Percentiles rank a stretch among this genome's conserved stretches.
These are phyloP conservation scores for Clonostachys chloroleuca DNA, from an alignment of 2,329 filamentous ascomycete species.

Conservation along the genomic window DNA sequence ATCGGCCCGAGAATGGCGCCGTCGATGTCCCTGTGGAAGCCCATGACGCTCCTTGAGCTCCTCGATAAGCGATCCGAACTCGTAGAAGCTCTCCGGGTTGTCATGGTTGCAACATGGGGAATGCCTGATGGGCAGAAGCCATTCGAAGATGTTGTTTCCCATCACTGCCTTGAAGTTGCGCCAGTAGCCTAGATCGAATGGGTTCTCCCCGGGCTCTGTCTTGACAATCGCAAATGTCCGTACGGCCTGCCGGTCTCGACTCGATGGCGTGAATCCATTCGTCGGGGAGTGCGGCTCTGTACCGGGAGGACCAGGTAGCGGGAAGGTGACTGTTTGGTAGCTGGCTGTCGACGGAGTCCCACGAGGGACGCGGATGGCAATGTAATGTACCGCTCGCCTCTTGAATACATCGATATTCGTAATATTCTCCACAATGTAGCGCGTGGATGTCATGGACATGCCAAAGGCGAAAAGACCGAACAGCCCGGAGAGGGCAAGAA, in stretches of 20 bases:
- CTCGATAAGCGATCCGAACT: slow-evolving; percentile 58
- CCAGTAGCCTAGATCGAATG: slow-evolving; percentile 71
- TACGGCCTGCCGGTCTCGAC: slow-evolving; percentile 39
- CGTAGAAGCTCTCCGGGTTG: slow-evolving; percentile 61
- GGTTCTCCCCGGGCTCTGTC: slow-evolving; percentile 72
- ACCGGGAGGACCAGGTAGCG: slow-evolving; percentile 31
- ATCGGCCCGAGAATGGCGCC: too few relatives aligned
- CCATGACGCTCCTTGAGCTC: slow-evolving; percentile 38
- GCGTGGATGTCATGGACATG: slow-evolving; percentile 71
- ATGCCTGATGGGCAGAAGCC: slow-evolving; percentile 72
- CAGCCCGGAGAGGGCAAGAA: slow-evolving; percentile 61
- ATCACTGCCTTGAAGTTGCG: slow-evolving; percentile 77
- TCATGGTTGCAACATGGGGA: slow-evolving; percentile 73
- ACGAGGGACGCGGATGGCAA: slow-evolving; percentile 69
- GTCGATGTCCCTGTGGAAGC: background rate
- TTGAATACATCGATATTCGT: slow-evolving; percentile 81
- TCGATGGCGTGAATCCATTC: slow-evolving; percentile 12
- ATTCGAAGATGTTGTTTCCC: slow-evolving; percentile 67
- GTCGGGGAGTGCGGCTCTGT: background rate
- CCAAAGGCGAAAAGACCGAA: slow-evolving; percentile 77
- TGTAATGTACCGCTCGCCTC: slow-evolving; percentile 57
- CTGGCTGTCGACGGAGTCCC: slow-evolving; percentile 31
- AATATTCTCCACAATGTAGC: slow-evolving; percentile 67
- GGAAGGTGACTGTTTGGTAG: slow-evolving; percentile 55
- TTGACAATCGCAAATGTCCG: slow-evolving; percentile 77